Evolutionary conservation across 768 basidiomycete species (phyloP), one percentile per base, ranked within the genome.

Genomic region (Hypholoma sublateritium): DNA sequence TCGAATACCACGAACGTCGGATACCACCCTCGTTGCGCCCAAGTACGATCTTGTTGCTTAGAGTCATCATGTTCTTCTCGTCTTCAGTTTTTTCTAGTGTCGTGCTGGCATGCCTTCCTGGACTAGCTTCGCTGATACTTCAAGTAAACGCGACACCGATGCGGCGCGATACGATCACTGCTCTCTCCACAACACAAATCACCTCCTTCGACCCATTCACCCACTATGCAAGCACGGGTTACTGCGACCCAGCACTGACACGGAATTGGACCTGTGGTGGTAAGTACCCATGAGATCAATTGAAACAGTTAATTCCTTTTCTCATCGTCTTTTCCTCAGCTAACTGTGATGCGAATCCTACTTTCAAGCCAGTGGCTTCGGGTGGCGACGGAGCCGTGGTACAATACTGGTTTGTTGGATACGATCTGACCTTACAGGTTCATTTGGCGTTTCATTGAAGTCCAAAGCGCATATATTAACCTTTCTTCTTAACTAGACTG

Each of bases 231-330:
- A 77, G 78, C 35, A 65, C 82, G 9, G 83, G 72, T 1, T 81
- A 81, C 60, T 87, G 85, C 55, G 50, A 67, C 14, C 69, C 81
- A 5, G 51, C 74, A 3, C 52, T 68, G 39, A 80, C 78, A 22
- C 59, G 77, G 41, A 70, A 72, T 19, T 86, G 84, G 82, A 65
- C 75, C 28, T 86, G 85, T 66, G 86, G 85, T 68, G 59, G 68
- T 68, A 28, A 7, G 67, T 53, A n/a, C 28, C 17, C 2, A 22
- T 56, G 16, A 9, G 8, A n/a, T 41, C 21, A 49, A 14, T 21
- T 35, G 16, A 44, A 24, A 19, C 37, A 25, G 39, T 41, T 8
- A 6, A 17, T 2, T 14, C 13, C 17, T 49, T 11, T 21, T 16
- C 5, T 57, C 21, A 12, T 4, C 34, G 37, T 49, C 16, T 14